Conservation (phyloP, 768 basidiomycete species). For the Phanerochaete sordida region DNA sequence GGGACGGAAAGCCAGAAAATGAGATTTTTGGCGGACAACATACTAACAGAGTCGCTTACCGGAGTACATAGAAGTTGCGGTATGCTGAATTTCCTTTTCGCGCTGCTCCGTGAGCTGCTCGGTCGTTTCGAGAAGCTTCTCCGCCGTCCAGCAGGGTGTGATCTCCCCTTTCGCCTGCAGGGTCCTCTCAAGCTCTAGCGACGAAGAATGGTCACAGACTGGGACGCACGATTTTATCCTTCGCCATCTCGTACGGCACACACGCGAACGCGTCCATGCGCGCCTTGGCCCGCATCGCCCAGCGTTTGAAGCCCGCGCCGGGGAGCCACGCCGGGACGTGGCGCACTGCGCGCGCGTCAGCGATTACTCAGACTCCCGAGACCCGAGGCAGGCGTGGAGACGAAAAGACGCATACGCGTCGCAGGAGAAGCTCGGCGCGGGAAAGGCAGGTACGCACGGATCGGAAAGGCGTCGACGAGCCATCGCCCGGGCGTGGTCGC, state of each 20-base stretch:
- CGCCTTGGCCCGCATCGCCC: not conserved
- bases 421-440: not conserved
- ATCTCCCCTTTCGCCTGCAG: not conserved
- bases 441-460: constrained; percentile 19
- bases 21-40: not conserved
- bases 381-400: too few relatives aligned
- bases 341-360: not conserved
- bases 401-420: too few relatives aligned
- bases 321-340: constrained; percentile 39
- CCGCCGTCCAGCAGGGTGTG: not conserved
- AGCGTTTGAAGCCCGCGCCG: constrained; percentile 24
- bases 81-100: constrained; percentile 40
- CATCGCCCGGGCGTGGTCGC: constrained; percentile 30
- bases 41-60: not conserved
- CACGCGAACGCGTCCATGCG: not conserved
- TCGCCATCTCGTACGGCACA: not conserved
- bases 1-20: too few relatives aligned
- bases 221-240: not conserved
- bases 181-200: not conserved
- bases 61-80: not conserved
- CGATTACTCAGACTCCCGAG: too few relatives aligned
- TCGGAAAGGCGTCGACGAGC: constrained; percentile 27
- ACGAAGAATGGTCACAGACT: not conserved
- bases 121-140: not conserved
- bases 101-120: constrained; percentile 30